phyloP scores from a whole-genome alignment of 768 basidiomycete genomes.

The Boletellus emodensis region DNA sequence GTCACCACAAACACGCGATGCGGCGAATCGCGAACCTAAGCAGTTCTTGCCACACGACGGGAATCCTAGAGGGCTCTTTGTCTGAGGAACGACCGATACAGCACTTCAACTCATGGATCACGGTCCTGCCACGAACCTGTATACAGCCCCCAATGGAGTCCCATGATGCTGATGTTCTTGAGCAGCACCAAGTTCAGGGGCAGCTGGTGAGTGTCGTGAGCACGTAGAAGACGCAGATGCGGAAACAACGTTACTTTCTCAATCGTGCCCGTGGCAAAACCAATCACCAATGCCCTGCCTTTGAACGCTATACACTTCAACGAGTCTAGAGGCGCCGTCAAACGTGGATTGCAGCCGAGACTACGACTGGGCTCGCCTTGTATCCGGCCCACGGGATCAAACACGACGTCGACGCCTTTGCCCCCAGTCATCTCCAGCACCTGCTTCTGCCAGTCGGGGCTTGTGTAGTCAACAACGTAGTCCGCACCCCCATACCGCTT shows the following conservation, averaged over 20 bases:
- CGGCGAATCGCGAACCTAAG: slow-evolving; percentile 46
- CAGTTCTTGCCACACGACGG: slow-evolving; percentile 68
- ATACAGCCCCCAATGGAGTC: slow-evolving; percentile 87
- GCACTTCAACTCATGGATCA: not conserved
- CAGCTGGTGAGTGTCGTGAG: slow-evolving; percentile 43
- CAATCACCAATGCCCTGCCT: slow-evolving; percentile 88
- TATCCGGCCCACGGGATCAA: slow-evolving; percentile 82
- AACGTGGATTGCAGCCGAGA: not conserved
- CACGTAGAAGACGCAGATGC: not conserved
- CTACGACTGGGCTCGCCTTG: slow-evolving; percentile 40
- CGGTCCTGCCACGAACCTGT: slow-evolving; percentile 41
- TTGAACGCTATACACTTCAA: slow-evolving; percentile 95
- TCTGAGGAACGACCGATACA: slow-evolving; percentile 33
- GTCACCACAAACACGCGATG: not conserved
- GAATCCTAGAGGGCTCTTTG: slow-evolving; percentile 62
- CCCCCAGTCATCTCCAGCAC: slow-evolving; percentile 80
- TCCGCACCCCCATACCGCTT: slow-evolving; percentile 80
- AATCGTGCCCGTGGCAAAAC: slow-evolving; percentile 41
- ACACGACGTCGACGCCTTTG: slow-evolving; percentile 82
- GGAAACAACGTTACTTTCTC: slow-evolving; percentile 13
- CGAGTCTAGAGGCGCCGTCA: slow-evolving; percentile 47
- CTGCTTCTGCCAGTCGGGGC: slow-evolving; percentile 82
- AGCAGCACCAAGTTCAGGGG: slow-evolving; percentile 80
- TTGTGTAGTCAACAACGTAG: slow-evolving; percentile 73
- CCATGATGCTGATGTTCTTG: slow-evolving; percentile 82